phyloP scores from a whole-genome alignment of 2,329 filamentous ascomycete genomes.

The Tympanopsis confertula region DNA sequence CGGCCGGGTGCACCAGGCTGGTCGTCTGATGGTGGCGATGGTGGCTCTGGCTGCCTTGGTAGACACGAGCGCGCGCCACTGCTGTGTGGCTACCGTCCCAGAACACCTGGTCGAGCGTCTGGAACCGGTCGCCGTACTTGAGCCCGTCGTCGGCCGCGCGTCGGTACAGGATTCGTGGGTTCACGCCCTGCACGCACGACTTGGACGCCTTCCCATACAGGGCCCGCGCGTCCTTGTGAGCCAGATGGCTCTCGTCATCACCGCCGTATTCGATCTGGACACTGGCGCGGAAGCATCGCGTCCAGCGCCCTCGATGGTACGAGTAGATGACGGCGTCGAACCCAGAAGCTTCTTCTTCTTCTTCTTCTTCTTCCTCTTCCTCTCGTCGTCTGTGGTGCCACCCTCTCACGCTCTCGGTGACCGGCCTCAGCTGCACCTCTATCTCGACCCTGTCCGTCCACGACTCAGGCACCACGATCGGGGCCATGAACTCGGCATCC shows the following conservation, averaged over 20 bases:
- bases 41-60: too few species aligned
- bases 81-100: slow-evolving; percentile 13
- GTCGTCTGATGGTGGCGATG: slow-evolving; percentile 8
- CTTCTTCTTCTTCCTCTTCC: slow-evolving; percentile 8
- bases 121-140: slow-evolving; percentile 17
- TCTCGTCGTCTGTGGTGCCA: too few species aligned
- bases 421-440: slow-evolving; percentile 13
- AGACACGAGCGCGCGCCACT: slow-evolving; percentile 11
- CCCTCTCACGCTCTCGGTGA: too few species aligned
- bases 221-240: slow-evolving; percentile 5
- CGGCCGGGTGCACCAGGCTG: slow-evolving; percentile 20
- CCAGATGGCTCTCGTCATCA: background rate
- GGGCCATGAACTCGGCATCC: slow-evolving; percentile 7
- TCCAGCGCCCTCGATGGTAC: slow-evolving; percentile 13
- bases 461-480: slow-evolving; percentile 15
- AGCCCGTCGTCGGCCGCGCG: slow-evolving; percentile 13
- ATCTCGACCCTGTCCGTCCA: slow-evolving; percentile 17
- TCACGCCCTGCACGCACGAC: slow-evolving; percentile 11
- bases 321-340: slow-evolving; percentile 17
- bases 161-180: slow-evolving; percentile 14
- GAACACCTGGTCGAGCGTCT: slow-evolving; percentile 13
- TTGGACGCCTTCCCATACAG: slow-evolving; percentile 7
- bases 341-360: slow-evolving; percentile 12
- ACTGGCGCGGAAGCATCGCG: slow-evolving; percentile 15
- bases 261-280: slow-evolving; percentile 14